A percentile compares a stretch with the other conserved stretches of the same genome.
Evolutionary conservation across 2,329 filamentous ascomycete genomes (phyloP).

Genomic region (Zasmidium cellare): DNA sequence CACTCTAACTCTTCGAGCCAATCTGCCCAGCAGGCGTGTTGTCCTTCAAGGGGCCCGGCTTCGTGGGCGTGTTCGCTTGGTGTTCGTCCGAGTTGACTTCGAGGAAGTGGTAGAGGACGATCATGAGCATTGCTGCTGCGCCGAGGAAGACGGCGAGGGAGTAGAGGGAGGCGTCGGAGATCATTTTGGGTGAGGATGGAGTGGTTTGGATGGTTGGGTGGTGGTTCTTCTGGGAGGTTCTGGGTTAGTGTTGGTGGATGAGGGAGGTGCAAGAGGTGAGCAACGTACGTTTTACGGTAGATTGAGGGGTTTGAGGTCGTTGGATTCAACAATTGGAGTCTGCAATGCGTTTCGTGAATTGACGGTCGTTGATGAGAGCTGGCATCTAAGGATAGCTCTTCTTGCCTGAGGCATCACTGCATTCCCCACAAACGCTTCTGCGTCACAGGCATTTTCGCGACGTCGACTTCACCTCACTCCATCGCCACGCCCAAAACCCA

Average conservation of each 20-base stretch:
- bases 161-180: slow-evolving; percentile 90
- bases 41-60: slow-evolving; percentile 9
- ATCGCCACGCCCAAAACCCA: not conserved
- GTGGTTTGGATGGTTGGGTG: not conserved
- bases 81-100: slow-evolving; percentile 75
- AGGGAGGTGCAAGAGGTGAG: not conserved
- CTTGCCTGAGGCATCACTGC: not conserved
- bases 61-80: not conserved
- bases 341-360: too few relatives aligned
- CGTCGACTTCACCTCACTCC: not conserved
- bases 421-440: not conserved
- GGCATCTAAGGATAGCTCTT: not conserved
- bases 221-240: not conserved
- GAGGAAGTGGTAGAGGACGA: slow-evolving; percentile 93
- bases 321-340: too few relatives aligned
- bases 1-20: not conserved
- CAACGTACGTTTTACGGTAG: too few relatives aligned
- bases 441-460: not conserved
- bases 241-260: not conserved
- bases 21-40: slow-evolving; percentile 2
- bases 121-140: slow-evolving; percentile 83
- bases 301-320: too few relatives aligned
- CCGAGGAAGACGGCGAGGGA: slow-evolving; percentile 90
- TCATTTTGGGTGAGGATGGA: slow-evolving; percentile 64
- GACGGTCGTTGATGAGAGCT: not conserved